phyloP scores from a whole-genome alignment of 805 yeast species.

The Yamadazyma phyllophila region DNA sequence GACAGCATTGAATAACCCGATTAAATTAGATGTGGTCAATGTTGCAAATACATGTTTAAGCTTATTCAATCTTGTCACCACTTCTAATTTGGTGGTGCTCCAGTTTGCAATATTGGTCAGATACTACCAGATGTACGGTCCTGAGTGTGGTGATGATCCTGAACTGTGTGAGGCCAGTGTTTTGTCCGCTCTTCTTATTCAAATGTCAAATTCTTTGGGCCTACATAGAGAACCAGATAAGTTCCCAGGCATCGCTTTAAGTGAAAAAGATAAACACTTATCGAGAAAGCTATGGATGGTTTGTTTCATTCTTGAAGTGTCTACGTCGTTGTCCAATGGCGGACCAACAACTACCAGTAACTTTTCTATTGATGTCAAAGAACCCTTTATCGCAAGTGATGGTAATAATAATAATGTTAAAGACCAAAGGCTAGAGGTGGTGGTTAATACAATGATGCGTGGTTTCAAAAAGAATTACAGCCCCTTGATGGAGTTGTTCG shows the following conservation, averaged over 20 bases:
- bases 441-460: conserved; percentile 6
- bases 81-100: conserved; percentile 49
- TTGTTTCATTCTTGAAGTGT: conserved; percentile 15
- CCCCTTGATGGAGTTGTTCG: conserved; percentile 14
- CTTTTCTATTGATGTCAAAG: conserved; percentile 13
- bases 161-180: conserved; percentile 61
- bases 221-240: conserved; percentile 60
- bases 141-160: conserved; percentile 55
- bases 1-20: conserved; percentile 25
- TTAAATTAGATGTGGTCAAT: conserved; percentile 27
- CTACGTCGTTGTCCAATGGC: conserved; percentile 17
- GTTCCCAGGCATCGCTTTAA: conserved; percentile 14
- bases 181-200: conserved; percentile 53
- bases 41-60: conserved; percentile 35
- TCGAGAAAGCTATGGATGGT: conserved; percentile 26
- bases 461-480: conserved; percentile 5
- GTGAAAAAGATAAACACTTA: conserved; percentile 19
- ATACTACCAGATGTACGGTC: conserved; percentile 47
- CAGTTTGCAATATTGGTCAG: conserved; percentile 55
- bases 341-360: conserved; percentile 14
- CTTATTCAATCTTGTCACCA: conserved; percentile 31
- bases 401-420: conserved; percentile 16
- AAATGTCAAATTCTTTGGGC: conserved; percentile 68
- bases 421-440: conserved; percentile 15
- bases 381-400: conserved; percentile 17